Percentiles rank a stretch among this genome's conserved stretches.
phyloP scores from a whole-genome alignment of 805 yeast genomes.

The Wickerhamiella bombiphila region DNA sequence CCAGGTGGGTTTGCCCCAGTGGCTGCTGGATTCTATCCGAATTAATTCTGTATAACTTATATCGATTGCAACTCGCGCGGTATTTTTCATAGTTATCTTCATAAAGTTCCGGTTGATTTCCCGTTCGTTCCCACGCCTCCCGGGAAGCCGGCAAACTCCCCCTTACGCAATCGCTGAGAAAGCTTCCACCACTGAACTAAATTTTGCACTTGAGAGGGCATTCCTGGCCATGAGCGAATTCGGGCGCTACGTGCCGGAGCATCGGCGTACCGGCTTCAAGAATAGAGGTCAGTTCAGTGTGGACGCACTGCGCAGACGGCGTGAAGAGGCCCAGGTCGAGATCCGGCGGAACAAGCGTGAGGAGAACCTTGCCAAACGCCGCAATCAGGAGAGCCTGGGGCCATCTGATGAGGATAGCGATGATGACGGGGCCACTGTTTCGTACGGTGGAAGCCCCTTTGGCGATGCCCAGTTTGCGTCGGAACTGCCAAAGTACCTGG shows the following conservation, averaged over 20 bases:
- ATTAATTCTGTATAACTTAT: no score
- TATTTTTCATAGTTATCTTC: no score
- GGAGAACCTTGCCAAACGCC: constrained; percentile 83
- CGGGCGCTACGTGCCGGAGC: constrained; percentile 81
- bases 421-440: constrained; percentile 33
- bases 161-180: neutral
- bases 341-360: constrained; percentile 93
- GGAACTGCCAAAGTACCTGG: constrained; percentile 71
- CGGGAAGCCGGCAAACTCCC: no score
- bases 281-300: constrained; percentile 87
- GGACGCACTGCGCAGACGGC: constrained; percentile 93
- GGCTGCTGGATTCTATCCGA: no score
- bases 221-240: constrained; percentile 11
- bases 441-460: constrained; percentile 10
- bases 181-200: neutral
- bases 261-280: constrained; percentile 91
- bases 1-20: no score
- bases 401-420: constrained; percentile 38
- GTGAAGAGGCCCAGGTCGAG: constrained; percentile 95
- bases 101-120: no score
- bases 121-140: no score
- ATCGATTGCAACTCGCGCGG: no score
- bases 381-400: constrained; percentile 45
- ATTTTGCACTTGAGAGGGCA: neutral
- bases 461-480: constrained; percentile 17